phyloP scores from a whole-genome alignment of 257 asterid species.

The Eustoma russellianum region DNA sequence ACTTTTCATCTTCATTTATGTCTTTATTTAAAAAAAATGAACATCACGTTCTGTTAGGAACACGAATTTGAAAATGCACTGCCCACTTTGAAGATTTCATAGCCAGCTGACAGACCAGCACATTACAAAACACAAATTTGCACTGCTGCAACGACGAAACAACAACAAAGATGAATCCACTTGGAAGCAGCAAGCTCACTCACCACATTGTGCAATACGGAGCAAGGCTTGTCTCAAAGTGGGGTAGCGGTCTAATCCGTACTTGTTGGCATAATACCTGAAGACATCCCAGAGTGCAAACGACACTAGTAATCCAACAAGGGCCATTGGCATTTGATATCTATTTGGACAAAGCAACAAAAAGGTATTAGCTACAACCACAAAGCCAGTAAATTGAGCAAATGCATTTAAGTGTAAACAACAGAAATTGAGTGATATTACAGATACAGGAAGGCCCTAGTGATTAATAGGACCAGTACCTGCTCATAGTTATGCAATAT shows the following conservation, averaged over 20 bases:
- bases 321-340: slow-evolving; percentile 81
- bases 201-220: slow-evolving; percentile 71
- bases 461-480: no score
- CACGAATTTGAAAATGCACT: background rate
- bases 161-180: background rate
- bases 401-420: background rate
- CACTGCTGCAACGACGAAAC: background rate
- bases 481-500: no score
- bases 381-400: background rate
- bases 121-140: background rate
- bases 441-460: no score
- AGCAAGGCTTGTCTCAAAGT: slow-evolving; percentile 33
- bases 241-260: slow-evolving; percentile 54
- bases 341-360: slow-evolving; percentile 23
- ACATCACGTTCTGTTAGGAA: background rate
- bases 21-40: no score
- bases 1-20: background rate
- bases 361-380: background rate
- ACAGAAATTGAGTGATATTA: no score
- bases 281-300: slow-evolving; percentile 83
- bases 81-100: background rate
- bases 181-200: slow-evolving; percentile 22
- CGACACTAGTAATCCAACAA: slow-evolving; percentile 59
- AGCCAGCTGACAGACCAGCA: background rate
- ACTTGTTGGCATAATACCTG: slow-evolving; percentile 42